These are phyloP conservation scores for Daldinia sp. DNA, from an alignment of 2,329 filamentous ascomycete species.

Conservation along the genomic window DNA sequence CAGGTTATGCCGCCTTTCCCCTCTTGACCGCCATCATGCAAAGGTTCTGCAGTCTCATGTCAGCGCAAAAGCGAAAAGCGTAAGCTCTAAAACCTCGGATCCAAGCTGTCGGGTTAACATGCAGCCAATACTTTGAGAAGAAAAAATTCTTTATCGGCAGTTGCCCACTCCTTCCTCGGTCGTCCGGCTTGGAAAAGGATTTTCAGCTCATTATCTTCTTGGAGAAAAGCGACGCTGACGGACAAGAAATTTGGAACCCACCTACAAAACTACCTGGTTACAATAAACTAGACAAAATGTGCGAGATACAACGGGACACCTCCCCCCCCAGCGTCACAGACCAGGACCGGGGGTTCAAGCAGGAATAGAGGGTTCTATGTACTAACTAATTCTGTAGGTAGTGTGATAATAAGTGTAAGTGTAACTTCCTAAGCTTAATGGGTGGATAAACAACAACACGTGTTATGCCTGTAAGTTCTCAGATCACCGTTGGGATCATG, in stretches of 20 bases:
- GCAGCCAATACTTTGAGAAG: slow-evolving; percentile 27
- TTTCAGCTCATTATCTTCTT: slow-evolving; percentile 4
- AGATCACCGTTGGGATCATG: slow-evolving; percentile 30
- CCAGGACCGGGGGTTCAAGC: not conserved
- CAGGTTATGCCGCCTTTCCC: not conserved
- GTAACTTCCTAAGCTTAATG: slow-evolving; percentile 9
- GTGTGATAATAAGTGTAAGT: not conserved
- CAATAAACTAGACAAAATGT: not conserved
- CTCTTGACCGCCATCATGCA: slow-evolving; percentile 32
- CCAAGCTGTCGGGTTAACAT: slow-evolving; percentile 37
- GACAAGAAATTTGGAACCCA: not conserved
- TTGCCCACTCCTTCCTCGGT: slow-evolving; percentile 9
- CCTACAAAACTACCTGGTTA: not conserved
- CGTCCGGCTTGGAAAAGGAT: slow-evolving; percentile 4
- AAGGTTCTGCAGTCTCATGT: slow-evolving; percentile 11
- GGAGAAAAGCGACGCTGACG: slow-evolving; percentile 4
- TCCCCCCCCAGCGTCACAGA: not conserved
- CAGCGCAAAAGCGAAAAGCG: slow-evolving; percentile 17
- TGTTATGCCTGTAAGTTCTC: slow-evolving; percentile 15
- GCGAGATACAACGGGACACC: slow-evolving; percentile 1
- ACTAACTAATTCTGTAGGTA: not conserved
- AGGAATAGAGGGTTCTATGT: not conserved
- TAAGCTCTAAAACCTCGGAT: slow-evolving; percentile 40
- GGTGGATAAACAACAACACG: slow-evolving; percentile 12
- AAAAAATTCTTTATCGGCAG: slow-evolving; percentile 33